phyloP scores from a whole-genome alignment of 768 basidiomycete species.

The Xanthoconium purpureum region DNA sequence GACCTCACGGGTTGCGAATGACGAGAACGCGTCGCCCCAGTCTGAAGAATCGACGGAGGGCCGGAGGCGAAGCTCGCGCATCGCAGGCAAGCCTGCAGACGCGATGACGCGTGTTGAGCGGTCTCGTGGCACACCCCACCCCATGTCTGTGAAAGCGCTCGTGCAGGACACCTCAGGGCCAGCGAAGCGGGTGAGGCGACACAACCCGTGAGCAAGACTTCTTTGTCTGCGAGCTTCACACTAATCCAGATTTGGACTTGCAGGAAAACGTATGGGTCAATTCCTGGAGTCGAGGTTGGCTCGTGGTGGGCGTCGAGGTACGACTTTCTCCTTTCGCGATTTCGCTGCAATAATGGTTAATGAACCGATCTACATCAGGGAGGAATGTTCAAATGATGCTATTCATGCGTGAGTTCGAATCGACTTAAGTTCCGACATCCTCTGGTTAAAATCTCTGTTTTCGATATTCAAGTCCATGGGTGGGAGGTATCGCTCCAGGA shows the following conservation, averaged over 20 bases:
- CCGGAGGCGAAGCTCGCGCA: conserved; percentile 66
- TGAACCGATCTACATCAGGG: conserved; percentile 27
- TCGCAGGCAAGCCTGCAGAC: conserved; percentile 55
- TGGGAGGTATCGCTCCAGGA: conserved; percentile 70
- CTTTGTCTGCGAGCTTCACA: conserved; percentile 12
- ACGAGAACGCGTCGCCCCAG: conserved; percentile 18
- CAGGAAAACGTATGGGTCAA: conserved; percentile 77
- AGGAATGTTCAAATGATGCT: conserved; percentile 69
- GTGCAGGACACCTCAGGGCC: conserved; percentile 35
- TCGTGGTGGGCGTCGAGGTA: conserved; percentile 78
- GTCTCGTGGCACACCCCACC: conserved; percentile 31
- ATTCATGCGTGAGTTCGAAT: conserved; percentile 73
- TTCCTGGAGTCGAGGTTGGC: conserved; percentile 76
- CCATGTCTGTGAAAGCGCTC: conserved; percentile 39
- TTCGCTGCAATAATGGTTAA: not conserved
- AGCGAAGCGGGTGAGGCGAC: conserved; percentile 29
- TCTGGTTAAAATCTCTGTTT: not conserved
- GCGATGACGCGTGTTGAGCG: conserved; percentile 41
- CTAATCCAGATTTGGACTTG: conserved; percentile 2
- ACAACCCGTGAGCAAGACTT: conserved; percentile 30
- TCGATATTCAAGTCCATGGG: conserved; percentile 57
- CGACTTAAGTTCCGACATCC: not conserved
- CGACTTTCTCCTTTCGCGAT: conserved; percentile 13
- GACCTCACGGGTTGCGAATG: conserved; percentile 11
- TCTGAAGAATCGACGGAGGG: conserved; percentile 12